These are phyloP conservation scores for Phytophthora pinifolia DNA, from an alignment of 352 stramenopile genomes.

Conservation along the genomic window DNA sequence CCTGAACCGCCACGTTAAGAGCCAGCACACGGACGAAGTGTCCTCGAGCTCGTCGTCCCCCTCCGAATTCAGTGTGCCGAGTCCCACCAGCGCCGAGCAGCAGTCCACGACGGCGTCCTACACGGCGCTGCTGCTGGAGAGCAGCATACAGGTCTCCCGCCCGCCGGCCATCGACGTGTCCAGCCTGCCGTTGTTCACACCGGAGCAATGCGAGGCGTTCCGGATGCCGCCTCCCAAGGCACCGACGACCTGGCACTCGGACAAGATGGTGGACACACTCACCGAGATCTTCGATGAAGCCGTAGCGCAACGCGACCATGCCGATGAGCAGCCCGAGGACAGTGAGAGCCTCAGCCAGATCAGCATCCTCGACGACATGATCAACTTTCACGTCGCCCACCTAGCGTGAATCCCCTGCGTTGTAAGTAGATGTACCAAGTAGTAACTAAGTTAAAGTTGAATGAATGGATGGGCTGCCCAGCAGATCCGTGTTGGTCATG, in stretches of 20 bases:
- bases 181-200: slow-evolving; percentile 11
- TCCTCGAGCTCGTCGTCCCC: slow-evolving; percentile 5
- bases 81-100: slow-evolving; percentile 28
- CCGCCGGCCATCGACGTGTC: slow-evolving; percentile 22
- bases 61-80: slow-evolving; percentile 17
- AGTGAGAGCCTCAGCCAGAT: slow-evolving; percentile 12
- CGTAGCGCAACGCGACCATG: slow-evolving; percentile 11
- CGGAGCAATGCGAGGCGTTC: slow-evolving; percentile 9
- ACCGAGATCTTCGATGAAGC: slow-evolving; percentile 43
- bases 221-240: slow-evolving; percentile 9
- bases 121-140: slow-evolving; percentile 25
- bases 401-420: slow-evolving; percentile 21
- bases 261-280: slow-evolving; percentile 31
- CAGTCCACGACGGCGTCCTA: slow-evolving; percentile 19
- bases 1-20: slow-evolving; percentile 49
- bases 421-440: slow-evolving; percentile 13
- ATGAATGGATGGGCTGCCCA: slow-evolving; percentile 1
- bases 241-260: slow-evolving; percentile 23
- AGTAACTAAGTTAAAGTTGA: slow-evolving; percentile 16
- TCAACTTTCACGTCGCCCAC: slow-evolving; percentile 49
- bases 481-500: slow-evolving; percentile 16
- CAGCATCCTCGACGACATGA: slow-evolving; percentile 50
- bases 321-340: slow-evolving; percentile 10
- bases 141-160: slow-evolving; percentile 18
- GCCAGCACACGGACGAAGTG: slow-evolving; percentile 34